A percentile compares a stretch with the other conserved stretches of the same genome.
Evolutionary conservation across 192 early-diverging fungal genomes (phyloP).

Genomic region (Chytriomyces sp.): DNA sequence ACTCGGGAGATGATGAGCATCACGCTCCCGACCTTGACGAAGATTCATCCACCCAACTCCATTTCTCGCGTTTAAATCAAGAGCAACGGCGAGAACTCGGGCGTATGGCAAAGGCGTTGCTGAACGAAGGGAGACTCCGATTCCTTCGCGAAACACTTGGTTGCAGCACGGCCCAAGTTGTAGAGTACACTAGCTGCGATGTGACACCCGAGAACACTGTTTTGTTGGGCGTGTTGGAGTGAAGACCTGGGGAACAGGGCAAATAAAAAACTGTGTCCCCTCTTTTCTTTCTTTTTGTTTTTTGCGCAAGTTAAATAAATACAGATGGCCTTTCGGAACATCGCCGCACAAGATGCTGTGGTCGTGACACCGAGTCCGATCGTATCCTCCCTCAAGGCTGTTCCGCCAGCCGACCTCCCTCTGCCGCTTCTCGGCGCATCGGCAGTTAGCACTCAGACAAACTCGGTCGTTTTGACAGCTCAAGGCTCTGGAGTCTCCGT

Average conservation of each 20-base stretch:
- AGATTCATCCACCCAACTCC: neutral
- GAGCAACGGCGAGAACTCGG: neutral
- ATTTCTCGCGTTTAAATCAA: conserved; percentile 21
- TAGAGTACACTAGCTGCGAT: neutral
- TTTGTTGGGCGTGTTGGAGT: neutral
- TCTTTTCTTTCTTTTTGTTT: conserved; percentile 20
- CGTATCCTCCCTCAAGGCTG: neutral
- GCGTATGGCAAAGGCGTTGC: neutral
- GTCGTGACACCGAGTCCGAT: neutral
- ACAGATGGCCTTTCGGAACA: neutral
- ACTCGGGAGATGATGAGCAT: neutral
- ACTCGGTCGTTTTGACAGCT: conserved; percentile 9
- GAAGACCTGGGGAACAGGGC: neutral
- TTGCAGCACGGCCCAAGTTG: neutral
- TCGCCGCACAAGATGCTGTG: neutral
- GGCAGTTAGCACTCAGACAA: neutral
- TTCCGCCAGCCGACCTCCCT: neutral
- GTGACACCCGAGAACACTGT: conserved; percentile 30
- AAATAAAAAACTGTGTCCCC: too few species aligned
- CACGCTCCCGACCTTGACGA: neutral
- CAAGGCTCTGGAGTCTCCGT: conserved; percentile 22
- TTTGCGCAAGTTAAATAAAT: neutral
- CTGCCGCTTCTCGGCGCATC: conserved; percentile 5
- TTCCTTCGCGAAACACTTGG: conserved; percentile 1
- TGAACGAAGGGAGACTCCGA: conserved; percentile 8